These are phyloP conservation scores for Sarocladiaceae sp. DNA, from an alignment of 2,329 filamentous ascomycete species.

Conservation along the genomic window DNA sequence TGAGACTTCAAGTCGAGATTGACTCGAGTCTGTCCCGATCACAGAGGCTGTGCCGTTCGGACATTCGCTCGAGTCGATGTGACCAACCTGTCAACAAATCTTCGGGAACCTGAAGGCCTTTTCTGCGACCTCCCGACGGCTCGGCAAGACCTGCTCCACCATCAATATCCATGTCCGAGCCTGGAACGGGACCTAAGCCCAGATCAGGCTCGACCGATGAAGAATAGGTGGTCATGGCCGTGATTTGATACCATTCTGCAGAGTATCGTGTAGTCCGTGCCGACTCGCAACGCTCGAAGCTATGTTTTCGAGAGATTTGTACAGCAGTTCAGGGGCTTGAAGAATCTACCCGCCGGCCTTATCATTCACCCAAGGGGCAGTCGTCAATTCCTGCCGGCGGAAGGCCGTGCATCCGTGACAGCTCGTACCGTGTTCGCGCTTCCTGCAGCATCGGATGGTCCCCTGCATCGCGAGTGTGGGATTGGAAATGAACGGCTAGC, in stretches of 20 bases:
- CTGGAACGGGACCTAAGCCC: not conserved
- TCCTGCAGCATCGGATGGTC: not conserved
- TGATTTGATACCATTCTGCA: not conserved
- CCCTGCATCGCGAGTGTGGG: not conserved
- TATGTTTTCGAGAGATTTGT: too few relatives aligned
- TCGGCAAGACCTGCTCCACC: slow-evolving; percentile 10
- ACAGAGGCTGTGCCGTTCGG: not conserved
- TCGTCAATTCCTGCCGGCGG: not conserved
- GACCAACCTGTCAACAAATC: slow-evolving; percentile 4
- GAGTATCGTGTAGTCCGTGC: not conserved
- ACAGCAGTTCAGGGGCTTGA: not conserved
- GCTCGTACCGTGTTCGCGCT: not conserved
- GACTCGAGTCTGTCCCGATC: not conserved
- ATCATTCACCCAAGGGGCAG: not conserved
- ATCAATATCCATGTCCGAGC: not conserved
- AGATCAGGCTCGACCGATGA: slow-evolving; percentile 6
- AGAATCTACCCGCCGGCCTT: too few relatives aligned
- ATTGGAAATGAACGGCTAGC: too few relatives aligned
- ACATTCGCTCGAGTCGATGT: slow-evolving; percentile 5
- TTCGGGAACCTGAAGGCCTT: slow-evolving; percentile 4
- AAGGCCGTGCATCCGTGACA: not conserved
- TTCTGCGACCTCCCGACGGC: slow-evolving; percentile 10
- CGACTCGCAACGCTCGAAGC: not conserved
- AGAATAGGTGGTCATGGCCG: not conserved
- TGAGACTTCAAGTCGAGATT: too few relatives aligned